Evolutionary conservation across 768 basidiomycete species (phyloP).

Genomic region (Agaricus sinodeliciosus): DNA sequence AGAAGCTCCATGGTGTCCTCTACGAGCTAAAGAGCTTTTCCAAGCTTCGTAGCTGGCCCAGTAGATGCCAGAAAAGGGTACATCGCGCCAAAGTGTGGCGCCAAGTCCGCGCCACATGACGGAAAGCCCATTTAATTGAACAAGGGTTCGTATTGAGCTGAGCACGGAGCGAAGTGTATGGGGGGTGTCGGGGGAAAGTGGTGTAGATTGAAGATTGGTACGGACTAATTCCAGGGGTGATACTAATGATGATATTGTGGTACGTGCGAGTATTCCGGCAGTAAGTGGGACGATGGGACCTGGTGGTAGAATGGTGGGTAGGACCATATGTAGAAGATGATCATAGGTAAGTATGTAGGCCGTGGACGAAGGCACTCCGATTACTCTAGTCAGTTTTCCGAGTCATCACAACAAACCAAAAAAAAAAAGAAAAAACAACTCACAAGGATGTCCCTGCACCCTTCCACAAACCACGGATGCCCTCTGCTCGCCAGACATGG

Average conservation of each 20-base stretch:
- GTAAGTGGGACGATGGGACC: constrained; percentile 57
- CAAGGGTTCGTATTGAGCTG: constrained; percentile 49
- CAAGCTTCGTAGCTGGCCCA: constrained; percentile 92
- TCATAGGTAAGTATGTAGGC: constrained; percentile 97
- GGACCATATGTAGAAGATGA: constrained; percentile 58
- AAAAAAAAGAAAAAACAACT: constrained; percentile 21
- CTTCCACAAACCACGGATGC: constrained; percentile 87
- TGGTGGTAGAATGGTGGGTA: constrained; percentile 56
- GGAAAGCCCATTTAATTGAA: constrained; percentile 54
- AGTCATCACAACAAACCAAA: constrained; percentile 9
- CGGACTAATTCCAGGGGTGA: constrained; percentile 92
- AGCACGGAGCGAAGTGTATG: constrained; percentile 77
- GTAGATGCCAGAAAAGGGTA: constrained; percentile 94
- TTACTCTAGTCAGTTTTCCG: constrained; percentile 45
- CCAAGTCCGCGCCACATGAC: constrained; percentile 89
- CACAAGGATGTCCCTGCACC: constrained; percentile 88
- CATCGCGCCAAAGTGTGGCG: constrained; percentile 93
- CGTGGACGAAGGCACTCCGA: constrained; percentile 88
- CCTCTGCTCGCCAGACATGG: constrained; percentile 78
- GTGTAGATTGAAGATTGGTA: constrained; percentile 89
- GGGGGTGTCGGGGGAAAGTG: constrained; percentile 58
- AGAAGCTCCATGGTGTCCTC: constrained; percentile 49
- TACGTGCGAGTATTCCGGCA: constrained; percentile 80
- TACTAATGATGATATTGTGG: constrained; percentile 65
- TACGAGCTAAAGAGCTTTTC: constrained; percentile 55